A percentile compares a stretch with the other conserved stretches of the same genome.
Conservation (phyloP, 805 yeast species). For the Huiozyma naganishii region DNA sequence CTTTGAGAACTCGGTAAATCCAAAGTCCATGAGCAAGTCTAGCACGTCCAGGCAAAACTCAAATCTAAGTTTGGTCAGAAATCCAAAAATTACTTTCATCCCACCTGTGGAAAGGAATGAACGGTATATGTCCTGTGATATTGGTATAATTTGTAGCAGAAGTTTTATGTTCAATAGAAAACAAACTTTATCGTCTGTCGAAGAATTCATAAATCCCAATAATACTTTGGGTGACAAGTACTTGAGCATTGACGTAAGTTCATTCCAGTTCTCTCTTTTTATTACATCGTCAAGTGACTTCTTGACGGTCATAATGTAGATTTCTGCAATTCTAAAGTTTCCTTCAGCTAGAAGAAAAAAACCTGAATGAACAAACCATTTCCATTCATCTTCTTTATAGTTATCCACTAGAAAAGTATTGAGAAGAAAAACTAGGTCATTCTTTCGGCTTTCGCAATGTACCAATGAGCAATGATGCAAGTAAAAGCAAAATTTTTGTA, state of each 20-base stretch:
- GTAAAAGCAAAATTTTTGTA: slow-evolving; percentile 26
- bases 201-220: slow-evolving; percentile 35
- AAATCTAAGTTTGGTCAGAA: not conserved
- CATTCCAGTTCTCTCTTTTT: slow-evolving; percentile 28
- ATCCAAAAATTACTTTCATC: not conserved
- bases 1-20: too few species aligned
- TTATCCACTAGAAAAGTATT: slow-evolving; percentile 34
- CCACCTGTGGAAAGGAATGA: slow-evolving; percentile 20
- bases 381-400: slow-evolving; percentile 44
- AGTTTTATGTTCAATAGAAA: too few species aligned
- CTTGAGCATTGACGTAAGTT: slow-evolving; percentile 36
- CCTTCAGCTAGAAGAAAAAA: slow-evolving; percentile 36
- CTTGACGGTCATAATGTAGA: slow-evolving; percentile 26
- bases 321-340: slow-evolving; percentile 15
- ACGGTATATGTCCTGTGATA: slow-evolving; percentile 13
- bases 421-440: slow-evolving; percentile 11
- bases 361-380: slow-evolving; percentile 40
- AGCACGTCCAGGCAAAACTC: not conserved
- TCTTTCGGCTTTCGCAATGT: slow-evolving; percentile 11
- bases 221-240: slow-evolving; percentile 59
- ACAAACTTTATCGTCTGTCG: slow-evolving; percentile 13
- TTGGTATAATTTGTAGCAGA: too few species aligned
- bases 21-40: not conserved
- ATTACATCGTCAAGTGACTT: slow-evolving; percentile 28
- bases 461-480: slow-evolving; percentile 27